Evolutionary conservation across 306 rosid species (phyloP).

Genomic region (Cicer judaicum): DNA sequence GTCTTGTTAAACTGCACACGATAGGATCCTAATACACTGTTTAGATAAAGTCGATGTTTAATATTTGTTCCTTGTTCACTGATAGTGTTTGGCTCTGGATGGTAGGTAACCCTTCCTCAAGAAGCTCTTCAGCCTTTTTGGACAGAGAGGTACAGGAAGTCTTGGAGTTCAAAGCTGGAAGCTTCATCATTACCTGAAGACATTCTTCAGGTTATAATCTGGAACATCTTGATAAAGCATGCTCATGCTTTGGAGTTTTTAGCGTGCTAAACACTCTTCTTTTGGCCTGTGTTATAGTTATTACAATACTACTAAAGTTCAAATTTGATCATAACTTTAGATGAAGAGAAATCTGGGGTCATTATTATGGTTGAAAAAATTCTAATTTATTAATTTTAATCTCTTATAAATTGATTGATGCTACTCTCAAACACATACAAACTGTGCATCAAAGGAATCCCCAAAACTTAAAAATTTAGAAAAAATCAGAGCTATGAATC

Average conservation of each 20-base stretch:
- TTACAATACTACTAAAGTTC: neutral
- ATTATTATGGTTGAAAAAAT: neutral
- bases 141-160: slow-evolving; percentile 59
- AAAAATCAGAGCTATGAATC: neutral
- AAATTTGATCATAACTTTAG: slow-evolving; percentile 6
- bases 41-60: slow-evolving; percentile 29
- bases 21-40: neutral
- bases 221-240: slow-evolving; percentile 20
- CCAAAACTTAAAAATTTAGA: neutral
- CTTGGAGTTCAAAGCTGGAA: slow-evolving; percentile 63
- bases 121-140: slow-evolving; percentile 69
- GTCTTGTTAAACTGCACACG: neutral
- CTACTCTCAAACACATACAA: neutral
- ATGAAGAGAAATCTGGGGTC: slow-evolving; percentile 8
- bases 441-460: neutral
- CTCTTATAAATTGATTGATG: neutral
- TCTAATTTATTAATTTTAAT: neutral
- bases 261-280: slow-evolving; percentile 13
- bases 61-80: slow-evolving; percentile 18
- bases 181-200: slow-evolving; percentile 62
- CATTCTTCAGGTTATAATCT: slow-evolving; percentile 68
- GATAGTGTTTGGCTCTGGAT: slow-evolving; percentile 36
- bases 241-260: slow-evolving; percentile 30
- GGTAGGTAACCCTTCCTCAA: slow-evolving; percentile 63
- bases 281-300: slow-evolving; percentile 20